Evolutionary conservation across 2,329 filamentous ascomycete species (phyloP).

Genomic region (Ophiocordyceps camponoti-saundersi): DNA sequence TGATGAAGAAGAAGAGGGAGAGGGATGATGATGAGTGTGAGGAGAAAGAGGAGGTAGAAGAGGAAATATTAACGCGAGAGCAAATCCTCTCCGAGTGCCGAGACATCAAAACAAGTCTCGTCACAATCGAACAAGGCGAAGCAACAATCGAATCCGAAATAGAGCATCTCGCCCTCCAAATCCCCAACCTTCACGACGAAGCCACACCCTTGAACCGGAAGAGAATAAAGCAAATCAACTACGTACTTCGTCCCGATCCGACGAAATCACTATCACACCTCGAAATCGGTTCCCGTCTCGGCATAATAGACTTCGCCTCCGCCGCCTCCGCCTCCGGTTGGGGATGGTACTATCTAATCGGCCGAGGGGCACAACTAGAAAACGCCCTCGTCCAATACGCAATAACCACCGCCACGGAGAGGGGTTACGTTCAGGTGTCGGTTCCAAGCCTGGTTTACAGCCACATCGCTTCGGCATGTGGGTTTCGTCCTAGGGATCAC

Average conservation of each 20-base stretch:
- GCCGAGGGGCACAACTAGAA: slow-evolving; percentile 84
- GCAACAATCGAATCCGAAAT: slow-evolving; percentile 46
- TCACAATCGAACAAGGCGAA: slow-evolving; percentile 43
- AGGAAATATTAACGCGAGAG: slow-evolving; percentile 24
- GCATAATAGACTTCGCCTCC: slow-evolving; percentile 74
- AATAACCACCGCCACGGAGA: slow-evolving; percentile 50
- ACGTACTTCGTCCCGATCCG: slow-evolving; percentile 33
- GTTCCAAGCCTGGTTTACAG: slow-evolving; percentile 85
- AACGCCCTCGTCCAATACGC: slow-evolving; percentile 85
- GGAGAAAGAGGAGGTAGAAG: slow-evolving; percentile 20
- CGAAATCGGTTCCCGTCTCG: slow-evolving; percentile 71
- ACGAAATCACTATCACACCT: slow-evolving; percentile 68
- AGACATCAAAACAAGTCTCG: slow-evolving; percentile 44
- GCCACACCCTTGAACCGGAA: slow-evolving; percentile 56
- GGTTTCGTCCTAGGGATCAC: slow-evolving; percentile 84
- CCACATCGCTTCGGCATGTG: slow-evolving; percentile 79
- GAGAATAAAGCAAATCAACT: slow-evolving; percentile 67
- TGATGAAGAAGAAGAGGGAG: too few species aligned
- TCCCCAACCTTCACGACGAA: slow-evolving; percentile 74
- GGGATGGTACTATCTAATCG: slow-evolving; percentile 96
- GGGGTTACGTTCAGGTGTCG: slow-evolving; percentile 65
- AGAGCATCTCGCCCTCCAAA: slow-evolving; percentile 52
- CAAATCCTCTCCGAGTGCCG: slow-evolving; percentile 47
- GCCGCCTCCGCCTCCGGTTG: slow-evolving; percentile 75
- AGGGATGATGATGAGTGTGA: slow-evolving; percentile 20